Percentiles rank a stretch among this genome's conserved stretches.
Evolutionary conservation across 2,329 filamentous ascomycete genomes (phyloP).

Genomic region (Fusarium multiceps): DNA sequence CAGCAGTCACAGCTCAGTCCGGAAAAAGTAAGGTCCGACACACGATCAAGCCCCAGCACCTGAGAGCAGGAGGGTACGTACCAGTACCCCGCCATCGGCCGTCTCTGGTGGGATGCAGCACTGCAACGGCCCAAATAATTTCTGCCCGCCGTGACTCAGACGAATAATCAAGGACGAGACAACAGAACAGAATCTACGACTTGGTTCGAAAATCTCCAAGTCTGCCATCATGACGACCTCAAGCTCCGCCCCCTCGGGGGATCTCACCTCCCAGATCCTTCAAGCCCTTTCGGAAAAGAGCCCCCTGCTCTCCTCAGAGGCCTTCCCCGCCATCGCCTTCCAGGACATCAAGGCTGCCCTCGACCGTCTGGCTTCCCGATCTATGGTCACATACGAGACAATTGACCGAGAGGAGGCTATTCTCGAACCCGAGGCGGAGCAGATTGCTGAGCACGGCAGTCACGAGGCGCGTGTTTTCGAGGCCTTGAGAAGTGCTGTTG

Average conservation of each 20-base stretch:
- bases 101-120: conserved; percentile 33
- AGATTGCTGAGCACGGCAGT: conserved; percentile 79
- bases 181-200: conserved; percentile 20
- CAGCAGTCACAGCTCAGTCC: conserved; percentile 1
- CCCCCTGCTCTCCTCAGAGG: conserved; percentile 74
- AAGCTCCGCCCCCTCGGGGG: conserved; percentile 55
- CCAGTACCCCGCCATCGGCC: conserved; percentile 44
- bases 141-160: conserved; percentile 45
- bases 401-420: conserved; percentile 81
- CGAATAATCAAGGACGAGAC: conserved; percentile 29
- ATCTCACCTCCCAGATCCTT: conserved; percentile 74
- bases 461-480: conserved; percentile 87
- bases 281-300: conserved; percentile 71
- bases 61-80: conserved; percentile 21
- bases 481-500: conserved; percentile 75
- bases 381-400: conserved; percentile 88
- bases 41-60: background rate
- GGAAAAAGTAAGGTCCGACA: conserved; percentile 33
- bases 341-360: conserved; percentile 84
- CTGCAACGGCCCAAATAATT: conserved; percentile 40
- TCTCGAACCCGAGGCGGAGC: conserved; percentile 79
- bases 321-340: conserved; percentile 74
- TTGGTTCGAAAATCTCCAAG: conserved; percentile 22
- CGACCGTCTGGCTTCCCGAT: conserved; percentile 84
- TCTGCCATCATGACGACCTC: conserved; percentile 56